Percentiles rank a stretch among this genome's conserved stretches.
Conservation (phyloP, 2,329 filamentous ascomycete species). For the Diaporthe helianthi region DNA sequence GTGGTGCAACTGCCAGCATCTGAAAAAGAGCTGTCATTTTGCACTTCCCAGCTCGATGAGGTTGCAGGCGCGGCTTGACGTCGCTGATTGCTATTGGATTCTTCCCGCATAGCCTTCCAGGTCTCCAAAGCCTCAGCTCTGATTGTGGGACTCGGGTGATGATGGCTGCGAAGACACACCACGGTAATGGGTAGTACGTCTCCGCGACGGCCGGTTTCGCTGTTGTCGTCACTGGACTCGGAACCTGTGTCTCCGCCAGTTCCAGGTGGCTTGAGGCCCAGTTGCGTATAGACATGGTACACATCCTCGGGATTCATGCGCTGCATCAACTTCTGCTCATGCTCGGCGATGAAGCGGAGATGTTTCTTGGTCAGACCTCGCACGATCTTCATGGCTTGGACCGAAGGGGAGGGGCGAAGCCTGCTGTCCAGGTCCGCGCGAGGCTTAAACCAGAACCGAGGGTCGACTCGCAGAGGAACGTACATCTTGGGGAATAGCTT, state of each 20-base stretch:
- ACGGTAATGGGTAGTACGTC: slow-evolving; percentile 2
- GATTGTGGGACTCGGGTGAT: not conserved
- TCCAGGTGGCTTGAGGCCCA: not conserved
- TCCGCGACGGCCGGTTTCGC: not conserved
- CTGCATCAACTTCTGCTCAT: not conserved
- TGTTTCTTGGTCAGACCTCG: slow-evolving; percentile 1
- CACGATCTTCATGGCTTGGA: slow-evolving; percentile 8
- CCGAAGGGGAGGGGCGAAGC: not conserved
- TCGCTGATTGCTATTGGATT: not conserved
- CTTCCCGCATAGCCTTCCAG: not conserved
- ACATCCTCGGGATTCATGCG: not conserved
- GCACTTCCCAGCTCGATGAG: not conserved
- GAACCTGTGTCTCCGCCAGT: not conserved
- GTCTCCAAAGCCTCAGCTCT: not conserved
- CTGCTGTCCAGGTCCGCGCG: not conserved
- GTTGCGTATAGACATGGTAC: not conserved
- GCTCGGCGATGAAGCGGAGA: not conserved
- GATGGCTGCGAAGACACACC: slow-evolving; percentile 10
- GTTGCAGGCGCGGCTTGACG: not conserved
- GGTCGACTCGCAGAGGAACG: slow-evolving; percentile 1
- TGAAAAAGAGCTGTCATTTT: not conserved
- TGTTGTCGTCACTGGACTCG: not conserved
- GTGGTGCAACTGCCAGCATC: not conserved
- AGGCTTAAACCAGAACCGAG: not conserved
- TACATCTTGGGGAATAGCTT: not conserved